These are phyloP conservation scores for Arabidopsis arenosa DNA, from an alignment of 345 rosid species.

Conservation along the genomic window DNA sequence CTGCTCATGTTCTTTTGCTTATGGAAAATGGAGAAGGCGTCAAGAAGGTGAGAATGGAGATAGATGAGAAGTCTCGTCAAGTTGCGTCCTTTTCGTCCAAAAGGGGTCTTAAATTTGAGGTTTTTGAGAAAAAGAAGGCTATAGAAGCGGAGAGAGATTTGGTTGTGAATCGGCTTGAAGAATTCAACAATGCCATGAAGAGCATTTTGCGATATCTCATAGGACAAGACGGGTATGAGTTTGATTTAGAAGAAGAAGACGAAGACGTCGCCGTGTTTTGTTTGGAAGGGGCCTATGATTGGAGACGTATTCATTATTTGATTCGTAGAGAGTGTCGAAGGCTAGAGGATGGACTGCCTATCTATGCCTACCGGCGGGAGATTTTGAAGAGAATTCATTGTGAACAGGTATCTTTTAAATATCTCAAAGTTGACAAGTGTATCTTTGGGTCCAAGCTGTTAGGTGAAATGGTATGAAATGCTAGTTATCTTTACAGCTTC, in stretches of 20 bases:
- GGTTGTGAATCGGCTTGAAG: conserved; percentile 54
- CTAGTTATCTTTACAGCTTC: neutral
- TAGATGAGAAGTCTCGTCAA: conserved; percentile 41
- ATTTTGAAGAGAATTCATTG: conserved; percentile 56
- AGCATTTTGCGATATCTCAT: conserved; percentile 56
- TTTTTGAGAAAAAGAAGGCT: conserved; percentile 43
- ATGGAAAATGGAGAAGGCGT: conserved; percentile 52
- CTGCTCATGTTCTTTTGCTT: conserved; percentile 45
- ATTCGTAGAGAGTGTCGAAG: conserved; percentile 74
- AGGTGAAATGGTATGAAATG: conserved; percentile 1
- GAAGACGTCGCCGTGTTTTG: conserved; percentile 47
- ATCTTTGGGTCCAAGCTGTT: conserved; percentile 12
- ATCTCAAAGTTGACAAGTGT: neutral
- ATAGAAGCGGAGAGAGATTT: conserved; percentile 49
- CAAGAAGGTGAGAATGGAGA: conserved; percentile 46
- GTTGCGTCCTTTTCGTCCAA: conserved; percentile 21
- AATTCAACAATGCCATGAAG: conserved; percentile 60
- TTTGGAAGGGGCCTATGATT: conserved; percentile 48
- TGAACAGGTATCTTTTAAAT: conserved; percentile 53
- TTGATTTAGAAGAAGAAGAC: neutral
- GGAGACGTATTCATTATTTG: conserved; percentile 60
- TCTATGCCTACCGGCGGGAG: conserved; percentile 58
- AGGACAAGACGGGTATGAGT: conserved; percentile 35
- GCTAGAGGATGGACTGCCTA: conserved; percentile 77
- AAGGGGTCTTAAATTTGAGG: neutral